phyloP scores from a whole-genome alignment of 192 early-diverging fungal species.

The Coemansia sp. region DNA sequence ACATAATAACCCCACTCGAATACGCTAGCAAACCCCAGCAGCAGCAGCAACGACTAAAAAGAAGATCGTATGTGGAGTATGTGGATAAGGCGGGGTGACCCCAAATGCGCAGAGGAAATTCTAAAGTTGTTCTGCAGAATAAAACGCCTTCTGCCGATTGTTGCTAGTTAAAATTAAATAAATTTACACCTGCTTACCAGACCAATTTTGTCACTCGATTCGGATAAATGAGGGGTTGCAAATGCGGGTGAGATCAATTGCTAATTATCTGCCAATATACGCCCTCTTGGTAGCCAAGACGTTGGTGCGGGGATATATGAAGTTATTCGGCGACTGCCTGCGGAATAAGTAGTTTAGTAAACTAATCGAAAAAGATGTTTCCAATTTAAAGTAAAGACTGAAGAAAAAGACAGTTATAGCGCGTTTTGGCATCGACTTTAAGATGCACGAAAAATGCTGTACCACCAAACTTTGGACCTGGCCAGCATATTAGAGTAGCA shows the following conservation, averaged over 20 bases:
- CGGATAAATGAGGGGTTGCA: constrained; percentile 15
- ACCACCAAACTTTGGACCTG: constrained; percentile 1
- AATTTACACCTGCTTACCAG: not conserved
- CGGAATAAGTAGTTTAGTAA: not conserved
- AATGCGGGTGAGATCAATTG: constrained; percentile 9
- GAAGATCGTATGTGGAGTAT: not conserved
- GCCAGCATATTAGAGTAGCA: not conserved
- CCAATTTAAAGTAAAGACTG: not conserved
- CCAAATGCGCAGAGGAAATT: not conserved
- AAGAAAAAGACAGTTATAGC: not conserved
- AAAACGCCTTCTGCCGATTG: not conserved
- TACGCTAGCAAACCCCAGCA: not conserved
- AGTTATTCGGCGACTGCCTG: not conserved
- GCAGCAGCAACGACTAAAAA: not conserved
- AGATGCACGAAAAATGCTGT: not conserved
- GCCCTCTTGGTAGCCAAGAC: not conserved
- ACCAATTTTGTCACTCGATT: not conserved
- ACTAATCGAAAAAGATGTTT: not conserved
- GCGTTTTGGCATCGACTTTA: not conserved
- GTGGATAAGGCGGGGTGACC: not conserved
- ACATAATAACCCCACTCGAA: not conserved
- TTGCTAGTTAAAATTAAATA: constrained; percentile 11
- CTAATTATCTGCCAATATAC: constrained; percentile 4
- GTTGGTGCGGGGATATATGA: not conserved
- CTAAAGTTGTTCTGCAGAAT: not conserved